Conservation (phyloP, 306 rosid genomes). For the Pachyrhizus erosus region DNA sequence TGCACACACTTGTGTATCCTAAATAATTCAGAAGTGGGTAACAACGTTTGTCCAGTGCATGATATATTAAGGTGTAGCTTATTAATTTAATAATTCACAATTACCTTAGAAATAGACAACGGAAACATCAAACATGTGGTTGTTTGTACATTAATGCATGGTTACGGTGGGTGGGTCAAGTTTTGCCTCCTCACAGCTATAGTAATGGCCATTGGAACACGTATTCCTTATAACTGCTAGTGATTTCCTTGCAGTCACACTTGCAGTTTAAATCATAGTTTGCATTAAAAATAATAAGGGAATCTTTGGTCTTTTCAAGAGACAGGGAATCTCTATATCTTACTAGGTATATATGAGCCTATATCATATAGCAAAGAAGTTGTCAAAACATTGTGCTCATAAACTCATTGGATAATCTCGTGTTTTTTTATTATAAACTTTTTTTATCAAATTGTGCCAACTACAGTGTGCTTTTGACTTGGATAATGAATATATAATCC, state of each 20-base stretch:
- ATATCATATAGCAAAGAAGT: conserved; percentile 34
- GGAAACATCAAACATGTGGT: conserved; percentile 18
- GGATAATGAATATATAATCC: background rate
- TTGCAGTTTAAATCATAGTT: conserved; percentile 1
- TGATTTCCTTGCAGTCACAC: conserved; percentile 8
- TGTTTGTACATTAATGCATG: background rate
- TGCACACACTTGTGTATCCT: background rate
- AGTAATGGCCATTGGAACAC: background rate
- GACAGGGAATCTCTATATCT: conserved; percentile 39
- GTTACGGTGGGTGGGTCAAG: conserved; percentile 18
- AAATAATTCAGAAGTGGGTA: conserved; percentile 5
- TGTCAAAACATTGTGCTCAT: conserved; percentile 37
- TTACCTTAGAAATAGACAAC: conserved; percentile 15
- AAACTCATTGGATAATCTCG: conserved; percentile 11
- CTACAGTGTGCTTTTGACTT: conserved; percentile 30
- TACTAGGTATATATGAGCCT: conserved; percentile 39
- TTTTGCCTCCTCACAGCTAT: background rate
- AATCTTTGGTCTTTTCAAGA: conserved; percentile 44
- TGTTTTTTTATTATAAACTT: background rate
- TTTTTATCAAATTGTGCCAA: conserved; percentile 11
- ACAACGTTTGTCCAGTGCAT: background rate
- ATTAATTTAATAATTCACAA: conserved; percentile 14
- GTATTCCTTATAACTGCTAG: conserved; percentile 6
- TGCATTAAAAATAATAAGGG: conserved; percentile 13
- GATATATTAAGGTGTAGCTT: background rate